phyloP scores from a whole-genome alignment of 371 early-diverging fungal genomes.

The Nematocida minor region DNA sequence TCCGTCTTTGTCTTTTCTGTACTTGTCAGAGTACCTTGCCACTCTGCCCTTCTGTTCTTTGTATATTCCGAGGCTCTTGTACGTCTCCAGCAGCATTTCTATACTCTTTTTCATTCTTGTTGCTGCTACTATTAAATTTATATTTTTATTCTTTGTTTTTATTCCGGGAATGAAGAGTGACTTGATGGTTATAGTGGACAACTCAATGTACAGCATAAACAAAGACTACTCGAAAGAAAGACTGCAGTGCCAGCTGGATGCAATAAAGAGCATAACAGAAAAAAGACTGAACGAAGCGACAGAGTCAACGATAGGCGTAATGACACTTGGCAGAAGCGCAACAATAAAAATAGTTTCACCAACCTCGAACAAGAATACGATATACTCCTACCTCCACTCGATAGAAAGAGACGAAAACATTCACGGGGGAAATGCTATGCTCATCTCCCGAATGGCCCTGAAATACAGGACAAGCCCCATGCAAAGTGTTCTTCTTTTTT shows the following conservation, averaged over 20 bases:
- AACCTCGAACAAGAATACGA: slow-evolving; percentile 18
- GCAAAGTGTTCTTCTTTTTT: slow-evolving; percentile 30
- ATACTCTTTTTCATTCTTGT: slow-evolving; percentile 7
- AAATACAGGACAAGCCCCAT: slow-evolving; percentile 44
- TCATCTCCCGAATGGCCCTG: slow-evolving; percentile 37
- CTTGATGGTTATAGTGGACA: slow-evolving; percentile 48
- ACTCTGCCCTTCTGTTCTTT: background rate
- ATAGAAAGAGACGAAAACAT: slow-evolving; percentile 15
- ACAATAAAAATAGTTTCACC: slow-evolving; percentile 47
- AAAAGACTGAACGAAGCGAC: background rate
- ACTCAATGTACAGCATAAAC: slow-evolving; percentile 52
- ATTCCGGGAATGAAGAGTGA: slow-evolving; percentile 28
- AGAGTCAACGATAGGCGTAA: slow-evolving; percentile 44
- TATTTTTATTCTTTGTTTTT: slow-evolving; percentile 4
- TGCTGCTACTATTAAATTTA: background rate
- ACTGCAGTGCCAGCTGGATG: slow-evolving; percentile 38
- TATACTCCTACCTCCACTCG: slow-evolving; percentile 23
- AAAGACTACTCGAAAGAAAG: slow-evolving; percentile 33
- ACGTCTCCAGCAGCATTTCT: slow-evolving; percentile 1
- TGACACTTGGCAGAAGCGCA: slow-evolving; percentile 18
- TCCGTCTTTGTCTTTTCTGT: slow-evolving; percentile 8
- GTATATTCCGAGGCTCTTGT: background rate
- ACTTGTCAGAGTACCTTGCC: slow-evolving; percentile 11
- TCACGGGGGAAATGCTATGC: slow-evolving; percentile 8
- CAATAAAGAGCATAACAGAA: slow-evolving; percentile 11